Conservation (phyloP, 108 stramenopile genomes). For the Cyclostephanos tholiformis region DNA sequence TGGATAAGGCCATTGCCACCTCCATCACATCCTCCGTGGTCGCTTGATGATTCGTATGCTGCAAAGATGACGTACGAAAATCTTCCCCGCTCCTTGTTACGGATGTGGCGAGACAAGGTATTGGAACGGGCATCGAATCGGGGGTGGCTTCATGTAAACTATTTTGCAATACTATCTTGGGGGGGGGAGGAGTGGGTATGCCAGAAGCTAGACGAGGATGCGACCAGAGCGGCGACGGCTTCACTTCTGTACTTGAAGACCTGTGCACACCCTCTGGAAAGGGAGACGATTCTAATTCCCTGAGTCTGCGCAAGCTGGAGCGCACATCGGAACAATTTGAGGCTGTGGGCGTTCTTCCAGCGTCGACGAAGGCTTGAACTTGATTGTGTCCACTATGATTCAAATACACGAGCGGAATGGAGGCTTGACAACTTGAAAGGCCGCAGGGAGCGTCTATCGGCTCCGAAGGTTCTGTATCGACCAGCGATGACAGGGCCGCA, state of each 20-base stretch:
- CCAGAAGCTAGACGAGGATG: slow-evolving; percentile 35
- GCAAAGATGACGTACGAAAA: slow-evolving; percentile 1
- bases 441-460: not conserved
- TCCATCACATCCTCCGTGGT: slow-evolving; percentile 43
- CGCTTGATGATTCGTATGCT: slow-evolving; percentile 16
- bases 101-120: not conserved
- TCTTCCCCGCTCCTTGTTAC: slow-evolving; percentile 6
- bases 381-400: slow-evolving; percentile 8
- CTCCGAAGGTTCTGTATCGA: slow-evolving; percentile 1
- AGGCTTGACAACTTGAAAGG: not conserved
- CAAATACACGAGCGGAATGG: slow-evolving; percentile 15
- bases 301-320: slow-evolving; percentile 9
- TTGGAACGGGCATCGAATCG: not conserved
- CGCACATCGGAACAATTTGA: slow-evolving; percentile 32
- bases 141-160: not conserved
- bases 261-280: slow-evolving; percentile 27
- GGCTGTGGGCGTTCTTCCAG: slow-evolving; percentile 34
- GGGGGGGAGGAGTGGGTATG: slow-evolving; percentile 21
- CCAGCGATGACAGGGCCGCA: not conserved
- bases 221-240: slow-evolving; percentile 19
- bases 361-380: not conserved
- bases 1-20: slow-evolving; percentile 43
- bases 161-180: not conserved
- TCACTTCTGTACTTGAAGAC: not conserved
- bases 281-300: not conserved